Base-by-base conservation (phyloP, 2,329 filamentous ascomycete species). In the Stenocarpella maydis region DNA sequence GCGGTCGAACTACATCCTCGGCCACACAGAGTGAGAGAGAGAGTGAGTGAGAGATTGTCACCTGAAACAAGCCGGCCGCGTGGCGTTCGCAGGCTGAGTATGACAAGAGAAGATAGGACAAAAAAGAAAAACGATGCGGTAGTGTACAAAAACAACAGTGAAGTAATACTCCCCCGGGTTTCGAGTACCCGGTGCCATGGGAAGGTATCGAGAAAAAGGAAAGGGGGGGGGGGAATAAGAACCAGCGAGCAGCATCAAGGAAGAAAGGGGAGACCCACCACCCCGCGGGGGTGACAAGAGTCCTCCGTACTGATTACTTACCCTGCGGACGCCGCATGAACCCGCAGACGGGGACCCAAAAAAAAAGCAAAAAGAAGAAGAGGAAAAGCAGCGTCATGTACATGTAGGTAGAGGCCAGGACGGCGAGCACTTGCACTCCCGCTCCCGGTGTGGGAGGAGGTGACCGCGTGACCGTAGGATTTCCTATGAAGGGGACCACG, bases 21-120 rank as follows among this genome's bases (percentile, higher is more conserved):
- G 54, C 41, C 37, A 60, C 47, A 67, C 45, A 67, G n/a, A n/a
- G n/a, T n/a, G n/a, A n/a, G n/a, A n/a, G n/a, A n/a, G n/a, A n/a
- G n/a, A n/a, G n/a, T n/a, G n/a, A n/a, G n/a, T n/a, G 19, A 49
- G 64, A 63, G 28, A 60, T 37, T 54, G 24, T 41, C 47, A 41
- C 26, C 68, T 68, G 68, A 70, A 64, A 70, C 68, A 70, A 69
- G 34, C 34, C 39, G 67, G 65, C 68, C 68, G 68, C 65, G 67
- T 67, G 64, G 52, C 64, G 64, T 67, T 58, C 64, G 64, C 64
- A 67, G 28, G 24, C 24, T 24, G 53, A 10, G 43, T 39, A 24
- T 58, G 55, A 67, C 24, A 43, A 67, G 43, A 37, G 31, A 28
- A 58, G 2, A 28, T 31, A 21, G 10, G 34, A 37, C 7, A 54